Evolutionary conservation across 441 rosid genomes (phyloP).

Genomic region (Isatis lusitanica): DNA sequence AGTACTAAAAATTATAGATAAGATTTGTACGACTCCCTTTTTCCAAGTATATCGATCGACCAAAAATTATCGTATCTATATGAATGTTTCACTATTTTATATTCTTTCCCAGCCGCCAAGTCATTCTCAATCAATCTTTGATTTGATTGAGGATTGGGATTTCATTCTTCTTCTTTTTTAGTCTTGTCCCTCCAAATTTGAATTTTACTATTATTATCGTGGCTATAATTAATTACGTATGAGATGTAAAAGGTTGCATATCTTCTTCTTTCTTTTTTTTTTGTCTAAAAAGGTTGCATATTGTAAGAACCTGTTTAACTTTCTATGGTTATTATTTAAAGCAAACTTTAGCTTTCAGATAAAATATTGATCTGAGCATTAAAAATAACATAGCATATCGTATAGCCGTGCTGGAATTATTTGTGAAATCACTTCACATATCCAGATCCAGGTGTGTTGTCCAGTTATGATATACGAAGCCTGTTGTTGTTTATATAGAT

Average conservation of each 20-base stretch:
- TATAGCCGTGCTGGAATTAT: not conserved
- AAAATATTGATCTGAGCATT: not conserved
- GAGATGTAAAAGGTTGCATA: not conserved
- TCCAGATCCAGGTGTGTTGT: not conserved
- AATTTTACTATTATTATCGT: not conserved
- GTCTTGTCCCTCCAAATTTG: not conserved
- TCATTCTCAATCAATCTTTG: not conserved
- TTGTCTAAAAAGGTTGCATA: not conserved
- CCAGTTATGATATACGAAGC: not conserved
- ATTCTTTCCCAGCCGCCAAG: not conserved
- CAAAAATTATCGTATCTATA: not conserved
- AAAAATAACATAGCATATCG: not conserved
- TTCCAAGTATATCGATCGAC: not conserved
- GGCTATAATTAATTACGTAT: not conserved
- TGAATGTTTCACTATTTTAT: conserved; percentile 8
- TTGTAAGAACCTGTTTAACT: not conserved
- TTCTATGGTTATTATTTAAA: not conserved
- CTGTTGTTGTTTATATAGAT: not conserved
- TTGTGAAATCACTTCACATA: not conserved
- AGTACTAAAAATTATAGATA: not conserved
- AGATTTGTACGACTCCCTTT: not conserved
- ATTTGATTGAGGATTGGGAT: not conserved
- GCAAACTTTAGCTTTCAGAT: not conserved
- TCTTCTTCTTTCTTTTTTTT: too few species aligned
- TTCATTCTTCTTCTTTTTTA: not conserved